Percentiles rank a stretch among this genome's conserved stretches.
Evolutionary conservation across 1,139 yeast species (phyloP).

Genomic region (Protomyces arabidopsidicola): DNA sequence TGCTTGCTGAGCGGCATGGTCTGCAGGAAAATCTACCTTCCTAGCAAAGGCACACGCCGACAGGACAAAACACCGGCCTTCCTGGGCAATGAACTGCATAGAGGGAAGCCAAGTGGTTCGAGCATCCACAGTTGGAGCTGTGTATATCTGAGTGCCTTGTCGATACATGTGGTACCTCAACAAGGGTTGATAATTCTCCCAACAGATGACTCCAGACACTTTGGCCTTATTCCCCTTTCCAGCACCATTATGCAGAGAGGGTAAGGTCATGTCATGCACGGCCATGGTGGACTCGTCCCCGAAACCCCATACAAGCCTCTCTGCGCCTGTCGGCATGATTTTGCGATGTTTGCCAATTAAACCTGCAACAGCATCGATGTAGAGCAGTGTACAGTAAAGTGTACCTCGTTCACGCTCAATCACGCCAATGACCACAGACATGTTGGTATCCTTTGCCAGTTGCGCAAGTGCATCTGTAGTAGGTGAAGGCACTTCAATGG

Average conservation of each 20-base stretch:
- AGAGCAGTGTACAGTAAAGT: slow-evolving; percentile 4
- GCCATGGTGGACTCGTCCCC: slow-evolving; percentile 18
- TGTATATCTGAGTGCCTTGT: slow-evolving; percentile 3
- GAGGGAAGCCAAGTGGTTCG: slow-evolving; percentile 16
- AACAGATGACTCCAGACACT: slow-evolving; percentile 1
- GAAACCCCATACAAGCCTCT: slow-evolving; percentile 13
- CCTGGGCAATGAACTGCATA: slow-evolving; percentile 15
- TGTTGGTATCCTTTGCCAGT: background rate
- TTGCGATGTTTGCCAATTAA: slow-evolving; percentile 14
- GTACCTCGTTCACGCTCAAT: slow-evolving; percentile 19
- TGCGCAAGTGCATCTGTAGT: background rate
- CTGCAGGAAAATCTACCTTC: background rate
- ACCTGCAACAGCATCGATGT: slow-evolving; percentile 2
- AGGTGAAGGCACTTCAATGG: slow-evolving; percentile 6
- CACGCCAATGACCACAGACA: slow-evolving; percentile 11
- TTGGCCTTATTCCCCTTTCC: background rate
- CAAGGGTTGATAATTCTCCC: slow-evolving; percentile 12
- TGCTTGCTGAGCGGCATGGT: background rate
- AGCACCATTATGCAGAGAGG: background rate
- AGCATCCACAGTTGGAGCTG: slow-evolving; percentile 17
- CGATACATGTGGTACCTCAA: slow-evolving; percentile 3
- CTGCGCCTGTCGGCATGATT: slow-evolving; percentile 19
- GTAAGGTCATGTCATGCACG: slow-evolving; percentile 5
- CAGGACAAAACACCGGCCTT: slow-evolving; percentile 10
- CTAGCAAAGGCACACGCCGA: slow-evolving; percentile 10